Conservation (phyloP, 176 grass and related monocot genomes). For the Triticum timopheevii region DNA sequence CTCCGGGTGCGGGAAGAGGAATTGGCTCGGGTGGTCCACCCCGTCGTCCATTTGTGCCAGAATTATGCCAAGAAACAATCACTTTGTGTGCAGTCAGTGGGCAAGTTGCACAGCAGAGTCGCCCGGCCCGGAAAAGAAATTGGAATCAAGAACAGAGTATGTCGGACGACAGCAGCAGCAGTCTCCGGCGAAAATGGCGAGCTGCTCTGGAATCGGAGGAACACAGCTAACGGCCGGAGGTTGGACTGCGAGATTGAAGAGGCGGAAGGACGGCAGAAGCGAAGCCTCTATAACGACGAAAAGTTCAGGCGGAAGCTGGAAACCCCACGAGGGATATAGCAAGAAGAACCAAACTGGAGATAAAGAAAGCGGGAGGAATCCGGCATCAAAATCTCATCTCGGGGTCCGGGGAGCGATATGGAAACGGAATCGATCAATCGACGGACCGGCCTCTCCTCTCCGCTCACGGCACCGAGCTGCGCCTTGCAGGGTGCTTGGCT, state of each 20-base stretch:
- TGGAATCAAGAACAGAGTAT: conserved; percentile 8
- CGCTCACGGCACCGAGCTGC: conserved; percentile 15
- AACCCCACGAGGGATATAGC: neutral
- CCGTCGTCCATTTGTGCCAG: conserved; percentile 17
- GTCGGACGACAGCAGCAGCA: neutral
- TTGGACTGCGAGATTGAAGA: neutral
- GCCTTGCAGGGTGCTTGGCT: neutral
- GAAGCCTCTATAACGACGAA: neutral
- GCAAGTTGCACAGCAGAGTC: neutral
- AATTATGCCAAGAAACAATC: neutral
- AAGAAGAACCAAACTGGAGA: conserved; percentile 8
- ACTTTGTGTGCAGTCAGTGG: conserved; percentile 7
- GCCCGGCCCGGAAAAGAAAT: neutral
- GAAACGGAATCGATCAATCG: neutral
- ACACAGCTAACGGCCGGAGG: neutral
- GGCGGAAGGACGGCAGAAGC: neutral
- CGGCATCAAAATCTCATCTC: conserved; percentile 51
- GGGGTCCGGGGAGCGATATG: neutral
- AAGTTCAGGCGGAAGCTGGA: neutral
- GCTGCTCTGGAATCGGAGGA: conserved; percentile 1
- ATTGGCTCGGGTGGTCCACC: conserved; percentile 27
- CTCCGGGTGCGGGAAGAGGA: conserved; percentile 53
- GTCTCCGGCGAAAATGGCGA: neutral
- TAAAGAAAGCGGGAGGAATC: conserved; percentile 35
- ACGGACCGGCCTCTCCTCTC: neutral